Evolutionary conservation across 768 basidiomycete genomes (phyloP).

Genomic region (Crassisporium funariophilum): DNA sequence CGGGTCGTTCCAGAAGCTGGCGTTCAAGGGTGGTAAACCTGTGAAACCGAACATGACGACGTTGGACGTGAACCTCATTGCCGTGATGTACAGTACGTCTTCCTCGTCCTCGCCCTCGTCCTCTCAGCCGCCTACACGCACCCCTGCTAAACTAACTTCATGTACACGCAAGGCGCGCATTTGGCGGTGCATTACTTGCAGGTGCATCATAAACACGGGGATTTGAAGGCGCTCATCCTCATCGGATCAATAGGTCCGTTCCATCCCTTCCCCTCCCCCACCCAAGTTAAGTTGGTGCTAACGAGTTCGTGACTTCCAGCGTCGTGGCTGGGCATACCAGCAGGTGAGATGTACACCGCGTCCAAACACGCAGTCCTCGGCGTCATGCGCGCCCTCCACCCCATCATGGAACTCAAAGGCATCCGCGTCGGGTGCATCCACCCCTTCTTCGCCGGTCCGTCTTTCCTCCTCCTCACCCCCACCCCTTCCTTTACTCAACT

Average conservation of each 20-base stretch:
- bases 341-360: conserved; percentile 46
- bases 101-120: not conserved
- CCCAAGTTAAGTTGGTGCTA: not conserved
- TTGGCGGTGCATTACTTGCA: conserved; percentile 54
- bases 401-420: conserved; percentile 32
- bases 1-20: conserved; percentile 30
- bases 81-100: conserved; percentile 48
- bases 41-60: conserved; percentile 45
- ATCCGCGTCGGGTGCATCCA: conserved; percentile 51
- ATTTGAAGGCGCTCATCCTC: conserved; percentile 52
- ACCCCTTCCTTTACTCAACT: too few relatives aligned
- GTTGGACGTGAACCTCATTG: conserved; percentile 51
- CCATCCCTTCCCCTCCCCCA: not conserved
- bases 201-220: conserved; percentile 33
- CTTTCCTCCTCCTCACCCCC: too few relatives aligned
- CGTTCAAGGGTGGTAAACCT: conserved; percentile 42
- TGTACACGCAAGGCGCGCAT: conserved; percentile 39
- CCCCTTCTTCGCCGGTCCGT: conserved; percentile 55
- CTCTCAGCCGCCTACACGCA: not conserved
- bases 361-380: conserved; percentile 59
- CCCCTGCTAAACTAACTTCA: not conserved
- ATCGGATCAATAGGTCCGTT: conserved; percentile 56
- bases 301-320: conserved; percentile 30
- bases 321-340: conserved; percentile 49
- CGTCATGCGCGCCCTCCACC: conserved; percentile 50